A percentile compares a stretch with the other conserved stretches of the same genome.
Evolutionary conservation across 1,139 yeast genomes (phyloP).

Genomic region (Pneumocystis oryctolagi): DNA sequence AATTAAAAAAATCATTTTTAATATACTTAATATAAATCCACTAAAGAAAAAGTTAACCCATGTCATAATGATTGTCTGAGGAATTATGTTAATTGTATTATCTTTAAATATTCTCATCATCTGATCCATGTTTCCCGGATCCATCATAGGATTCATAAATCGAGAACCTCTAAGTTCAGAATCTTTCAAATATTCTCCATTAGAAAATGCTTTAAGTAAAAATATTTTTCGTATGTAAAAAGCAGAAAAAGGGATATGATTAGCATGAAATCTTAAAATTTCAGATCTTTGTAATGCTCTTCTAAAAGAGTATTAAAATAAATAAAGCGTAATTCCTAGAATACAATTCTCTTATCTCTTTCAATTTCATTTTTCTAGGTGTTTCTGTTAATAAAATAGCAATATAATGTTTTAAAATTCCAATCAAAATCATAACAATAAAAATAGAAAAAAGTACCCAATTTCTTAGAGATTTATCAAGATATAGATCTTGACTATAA

Average conservation of each 20-base stretch:
- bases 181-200: constrained; percentile 38
- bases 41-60: constrained; percentile 92
- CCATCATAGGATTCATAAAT: constrained; percentile 45
- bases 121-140: constrained; percentile 59
- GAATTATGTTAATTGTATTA: constrained; percentile 68
- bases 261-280: constrained; percentile 36
- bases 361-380: constrained; percentile 40
- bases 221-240: constrained; percentile 37
- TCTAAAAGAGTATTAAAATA: constrained; percentile 10
- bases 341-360: constrained; percentile 43
- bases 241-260: constrained; percentile 33
- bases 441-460: constrained; percentile 92
- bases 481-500: constrained; percentile 6
- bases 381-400: constrained; percentile 45
- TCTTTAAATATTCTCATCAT: constrained; percentile 67
- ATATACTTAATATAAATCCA: constrained; percentile 51
- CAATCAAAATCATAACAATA: constrained; percentile 80
- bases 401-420: constrained; percentile 58
- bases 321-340: constrained; percentile 21
- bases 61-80: constrained; percentile 88
- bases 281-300: constrained; percentile 41
- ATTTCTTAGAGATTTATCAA: constrained; percentile 35
- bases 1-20: not conserved
- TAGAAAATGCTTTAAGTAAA: constrained; percentile 33
- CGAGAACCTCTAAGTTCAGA: constrained; percentile 30